Conservation (phyloP, 176 grass and related monocot species). For the Rhynchospora breviuscula region DNA sequence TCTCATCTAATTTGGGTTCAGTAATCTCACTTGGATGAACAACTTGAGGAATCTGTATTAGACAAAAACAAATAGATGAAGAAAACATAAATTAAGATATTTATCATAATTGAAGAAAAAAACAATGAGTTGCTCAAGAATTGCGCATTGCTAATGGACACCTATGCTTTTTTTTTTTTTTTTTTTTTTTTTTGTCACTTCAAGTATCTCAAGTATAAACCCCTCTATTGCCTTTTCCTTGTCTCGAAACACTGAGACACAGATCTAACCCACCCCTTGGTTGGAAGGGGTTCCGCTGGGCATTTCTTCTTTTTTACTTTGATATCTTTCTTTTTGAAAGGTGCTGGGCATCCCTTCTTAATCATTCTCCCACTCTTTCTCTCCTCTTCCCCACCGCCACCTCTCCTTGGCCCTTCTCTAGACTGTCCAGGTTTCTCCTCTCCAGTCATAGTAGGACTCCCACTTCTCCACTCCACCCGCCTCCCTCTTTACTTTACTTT, state of each 20-base stretch:
- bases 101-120: background rate
- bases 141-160: background rate
- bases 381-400: background rate
- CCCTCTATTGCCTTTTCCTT: background rate
- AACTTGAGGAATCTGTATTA: background rate
- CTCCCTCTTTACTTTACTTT: too few species aligned
- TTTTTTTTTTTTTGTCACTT: too few species aligned
- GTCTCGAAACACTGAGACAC: background rate
- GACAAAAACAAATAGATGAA: background rate
- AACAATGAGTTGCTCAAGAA: background rate
- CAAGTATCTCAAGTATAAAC: too few species aligned
- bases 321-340: background rate
- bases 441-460: too few species aligned
- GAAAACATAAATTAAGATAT: background rate
- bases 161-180: too few species aligned
- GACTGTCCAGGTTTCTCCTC: too few species aligned
- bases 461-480: too few species aligned
- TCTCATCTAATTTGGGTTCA: background rate
- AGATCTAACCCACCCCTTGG: background rate
- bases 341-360: background rate
- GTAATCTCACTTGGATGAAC: background rate
- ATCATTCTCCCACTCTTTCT: background rate
- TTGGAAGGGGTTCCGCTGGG: background rate
- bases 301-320: background rate
- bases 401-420: background rate